phyloP scores from a whole-genome alignment of 352 stramenopile species.

The Phytopythium montanum region DNA sequence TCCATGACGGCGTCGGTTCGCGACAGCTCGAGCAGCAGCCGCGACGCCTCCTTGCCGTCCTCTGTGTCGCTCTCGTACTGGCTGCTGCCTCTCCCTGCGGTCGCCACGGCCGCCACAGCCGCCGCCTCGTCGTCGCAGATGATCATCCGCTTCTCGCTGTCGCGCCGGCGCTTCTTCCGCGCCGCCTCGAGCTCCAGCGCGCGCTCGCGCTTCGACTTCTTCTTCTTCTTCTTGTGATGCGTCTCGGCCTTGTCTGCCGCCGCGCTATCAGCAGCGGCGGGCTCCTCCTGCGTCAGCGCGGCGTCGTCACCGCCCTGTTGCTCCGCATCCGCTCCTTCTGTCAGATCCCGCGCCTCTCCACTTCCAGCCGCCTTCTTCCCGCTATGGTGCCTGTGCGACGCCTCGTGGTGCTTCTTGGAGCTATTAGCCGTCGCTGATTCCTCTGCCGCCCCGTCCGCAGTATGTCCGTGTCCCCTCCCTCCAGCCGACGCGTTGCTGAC shows the following conservation, averaged over 20 bases:
- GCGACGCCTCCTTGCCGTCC: conserved; percentile 71
- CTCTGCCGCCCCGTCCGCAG: not conserved
- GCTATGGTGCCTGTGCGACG: conserved; percentile 2
- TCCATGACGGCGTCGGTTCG: conserved; percentile 85
- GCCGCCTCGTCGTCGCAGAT: conserved; percentile 76
- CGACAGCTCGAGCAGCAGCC: conserved; percentile 59
- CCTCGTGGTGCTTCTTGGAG: conserved; percentile 3
- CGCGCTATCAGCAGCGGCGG: not conserved
- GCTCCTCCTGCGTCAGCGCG: not conserved
- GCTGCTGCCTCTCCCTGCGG: conserved; percentile 1
- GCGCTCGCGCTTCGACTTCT: conserved; percentile 28
- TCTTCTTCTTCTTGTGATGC: conserved; percentile 43
- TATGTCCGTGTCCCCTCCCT: not conserved
- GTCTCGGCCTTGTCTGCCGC: not conserved
- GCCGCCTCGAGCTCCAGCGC: conserved; percentile 15
- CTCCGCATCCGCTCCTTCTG: conserved; percentile 7
- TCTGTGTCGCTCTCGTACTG: conserved; percentile 23
- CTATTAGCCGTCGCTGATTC: not conserved
- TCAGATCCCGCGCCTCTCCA: conserved; percentile 6
- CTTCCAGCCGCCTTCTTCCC: not conserved
- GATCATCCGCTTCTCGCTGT: conserved; percentile 72
- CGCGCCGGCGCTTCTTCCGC: conserved; percentile 41
- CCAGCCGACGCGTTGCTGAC: conserved; percentile 1
- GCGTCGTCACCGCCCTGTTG: conserved; percentile 10
- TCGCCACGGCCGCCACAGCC: not conserved